Conservation (phyloP, 495 filamentous ascomycete genomes). For the Talaromyces wortmannii region DNA sequence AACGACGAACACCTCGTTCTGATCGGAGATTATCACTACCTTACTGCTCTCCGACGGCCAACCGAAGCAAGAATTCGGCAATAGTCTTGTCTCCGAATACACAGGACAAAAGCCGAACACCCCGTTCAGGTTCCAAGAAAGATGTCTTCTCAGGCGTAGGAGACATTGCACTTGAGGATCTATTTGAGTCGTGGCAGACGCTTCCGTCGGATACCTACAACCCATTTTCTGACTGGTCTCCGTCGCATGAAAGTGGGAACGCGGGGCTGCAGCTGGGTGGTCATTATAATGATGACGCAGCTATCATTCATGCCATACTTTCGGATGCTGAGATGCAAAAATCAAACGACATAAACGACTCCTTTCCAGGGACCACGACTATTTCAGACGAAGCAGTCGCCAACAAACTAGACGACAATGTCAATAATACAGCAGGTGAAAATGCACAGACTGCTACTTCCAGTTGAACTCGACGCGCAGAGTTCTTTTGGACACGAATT, state of each 20-base stretch:
- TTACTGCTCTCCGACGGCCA: slow-evolving; percentile 25
- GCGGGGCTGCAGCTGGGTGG: slow-evolving; percentile 2
- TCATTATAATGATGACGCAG: slow-evolving; percentile 16
- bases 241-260: neutral
- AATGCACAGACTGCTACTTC: neutral
- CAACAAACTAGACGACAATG: slow-evolving; percentile 1
- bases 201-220: slow-evolving; percentile 3
- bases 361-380: neutral
- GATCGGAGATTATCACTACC: slow-evolving; percentile 38
- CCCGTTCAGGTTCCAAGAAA: slow-evolving; percentile 11
- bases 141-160: neutral
- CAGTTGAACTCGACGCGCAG: neutral
- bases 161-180: neutral
- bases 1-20: slow-evolving; percentile 30
- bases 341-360: slow-evolving; percentile 6
- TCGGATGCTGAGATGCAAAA: slow-evolving; percentile 29
- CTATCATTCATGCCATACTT: slow-evolving; percentile 32
- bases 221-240: slow-evolving; percentile 5
- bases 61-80: slow-evolving; percentile 16
- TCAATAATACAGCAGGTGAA: slow-evolving; percentile 4
- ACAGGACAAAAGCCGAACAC: slow-evolving; percentile 15
- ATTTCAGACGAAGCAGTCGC: neutral
- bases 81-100: slow-evolving; percentile 21
- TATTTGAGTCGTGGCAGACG: neutral
- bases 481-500: neutral